These are phyloP conservation scores for Intubia oerlemansii DNA, from an alignment of 2,329 filamentous ascomycete genomes.

Conservation along the genomic window DNA sequence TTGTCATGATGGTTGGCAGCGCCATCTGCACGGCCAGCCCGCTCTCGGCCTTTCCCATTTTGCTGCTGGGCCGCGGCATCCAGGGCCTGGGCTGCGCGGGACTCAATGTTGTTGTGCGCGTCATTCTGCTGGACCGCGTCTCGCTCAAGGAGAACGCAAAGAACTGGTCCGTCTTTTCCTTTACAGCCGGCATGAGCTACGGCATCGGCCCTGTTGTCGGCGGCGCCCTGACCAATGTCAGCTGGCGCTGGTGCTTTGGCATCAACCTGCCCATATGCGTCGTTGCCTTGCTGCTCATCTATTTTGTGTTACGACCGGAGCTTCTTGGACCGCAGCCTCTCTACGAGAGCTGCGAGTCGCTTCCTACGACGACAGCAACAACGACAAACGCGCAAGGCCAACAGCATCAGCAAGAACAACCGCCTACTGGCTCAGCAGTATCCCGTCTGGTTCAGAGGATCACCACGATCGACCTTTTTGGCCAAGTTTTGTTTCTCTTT, in stretches of 20 bases:
- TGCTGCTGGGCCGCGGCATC: conserved; percentile 40
- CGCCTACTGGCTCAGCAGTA: too few relatives aligned
- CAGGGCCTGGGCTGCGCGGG: conserved; percentile 42
- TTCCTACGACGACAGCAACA: too few relatives aligned
- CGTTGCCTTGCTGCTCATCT: conserved; percentile 28
- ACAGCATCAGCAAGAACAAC: too few relatives aligned
- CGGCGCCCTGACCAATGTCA: conserved; percentile 28
- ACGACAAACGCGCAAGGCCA: too few relatives aligned
- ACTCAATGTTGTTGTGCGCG: conserved; percentile 35
- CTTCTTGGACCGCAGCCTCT: conserved; percentile 28
- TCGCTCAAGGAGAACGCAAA: conserved; percentile 36
- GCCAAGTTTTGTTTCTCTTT: conserved; percentile 32
- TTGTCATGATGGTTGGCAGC: conserved; percentile 36
- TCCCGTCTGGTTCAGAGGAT: conserved; percentile 21
- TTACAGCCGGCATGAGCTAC: conserved; percentile 38
- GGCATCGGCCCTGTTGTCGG: conserved; percentile 40
- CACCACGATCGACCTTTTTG: conserved; percentile 31
- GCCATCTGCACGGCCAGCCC: conserved; percentile 38
- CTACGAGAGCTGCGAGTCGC: too few relatives aligned
- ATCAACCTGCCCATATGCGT: conserved; percentile 22
- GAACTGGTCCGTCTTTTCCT: conserved; percentile 39
- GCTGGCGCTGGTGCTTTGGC: conserved; percentile 44
- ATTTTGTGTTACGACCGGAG: conserved; percentile 34
- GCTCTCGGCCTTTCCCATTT: conserved; percentile 28
- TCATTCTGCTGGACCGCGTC: conserved; percentile 44